phyloP scores from a whole-genome alignment of 257 asterid species.

The Nicotiana otophora region DNA sequence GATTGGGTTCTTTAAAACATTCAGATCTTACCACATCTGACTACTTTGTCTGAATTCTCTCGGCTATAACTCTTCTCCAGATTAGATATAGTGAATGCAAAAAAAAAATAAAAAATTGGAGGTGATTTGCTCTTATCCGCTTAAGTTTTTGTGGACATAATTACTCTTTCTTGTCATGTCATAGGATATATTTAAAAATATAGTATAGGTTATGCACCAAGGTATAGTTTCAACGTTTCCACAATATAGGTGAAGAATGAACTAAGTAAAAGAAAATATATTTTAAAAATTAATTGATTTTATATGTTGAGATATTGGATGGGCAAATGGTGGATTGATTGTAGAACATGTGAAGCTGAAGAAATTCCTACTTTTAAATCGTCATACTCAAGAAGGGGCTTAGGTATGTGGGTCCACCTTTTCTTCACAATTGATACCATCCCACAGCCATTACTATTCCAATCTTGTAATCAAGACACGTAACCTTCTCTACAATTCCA shows the following conservation, averaged over 20 bases:
- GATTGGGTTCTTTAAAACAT: not conserved
- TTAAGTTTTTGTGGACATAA: not conserved
- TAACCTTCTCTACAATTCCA: slow-evolving; percentile 26
- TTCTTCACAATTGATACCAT: not conserved
- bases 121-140: not conserved
- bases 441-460: slow-evolving; percentile 12
- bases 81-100: not conserved
- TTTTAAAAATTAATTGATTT: not conserved
- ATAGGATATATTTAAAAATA: not conserved
- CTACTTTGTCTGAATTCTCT: not conserved
- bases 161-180: not conserved
- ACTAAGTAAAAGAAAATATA: too few relatives aligned
- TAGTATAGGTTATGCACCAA: too few relatives aligned
- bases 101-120: not conserved
- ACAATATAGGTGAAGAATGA: too few relatives aligned
- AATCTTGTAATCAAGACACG: slow-evolving; percentile 41
- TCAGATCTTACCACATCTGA: not conserved
- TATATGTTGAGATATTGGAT: not conserved
- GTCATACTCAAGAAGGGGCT: slow-evolving; percentile 21
- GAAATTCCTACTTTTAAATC: not conserved
- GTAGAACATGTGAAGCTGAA: slow-evolving; percentile 3
- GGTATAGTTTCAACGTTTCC: too few relatives aligned
- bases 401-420: slow-evolving; percentile 13
- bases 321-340: not conserved
- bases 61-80: not conserved